Evolutionary conservation across 139 green algal genomes (phyloP), one percentile per base, ranked within the genome.

Genomic region (Closterium sp.): DNA sequence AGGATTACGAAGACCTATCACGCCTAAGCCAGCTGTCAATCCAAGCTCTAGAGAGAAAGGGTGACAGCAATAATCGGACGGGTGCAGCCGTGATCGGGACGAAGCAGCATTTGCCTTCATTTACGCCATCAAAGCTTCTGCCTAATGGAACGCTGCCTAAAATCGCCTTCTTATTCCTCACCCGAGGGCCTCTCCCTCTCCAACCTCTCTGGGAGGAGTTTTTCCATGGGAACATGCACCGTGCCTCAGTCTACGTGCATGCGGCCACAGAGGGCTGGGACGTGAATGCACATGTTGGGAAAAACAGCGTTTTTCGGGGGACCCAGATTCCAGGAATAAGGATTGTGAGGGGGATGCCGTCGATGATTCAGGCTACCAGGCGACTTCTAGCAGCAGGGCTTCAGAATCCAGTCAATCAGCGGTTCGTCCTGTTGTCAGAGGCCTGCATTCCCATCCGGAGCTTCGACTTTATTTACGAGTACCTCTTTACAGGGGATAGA

Each of bases 101-200:
- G 55, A 28, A 25, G 55, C 12, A 76, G 55, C 55, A 76, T 76
- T 28, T 19, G 12, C 10, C 55, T 76, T 28, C 55, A 76, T 76
- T 76, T 76, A 76, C 55, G 25, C 55, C 55, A 28, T 76, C 55
- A 76, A 76, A 7, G 10, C 55, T 76, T 19, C 55, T 76, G 55
- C 55, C 55, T 76, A 76, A 76, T 19, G 55, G 55, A 19, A 76
- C 55, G 55, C 55, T 76, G 31, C 69, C 89, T n/a, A 93, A 93
- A 36, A 66, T 93, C 34, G 91, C 91, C 69, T 93, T 93, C 89
- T 30, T 93, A 16, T 93, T 93, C 89, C 91, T 93, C 30, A 94
- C 91, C 43, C 43, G 91, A 25, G 91, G 91, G n/a, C 90, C 90
- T n/a, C 87, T 93, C 12, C 88, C 87, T 25, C 30, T 93, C 6